Conservation (phyloP, 495 filamentous ascomycete genomes). For the Aspergillus saccharolyticus region DNA sequence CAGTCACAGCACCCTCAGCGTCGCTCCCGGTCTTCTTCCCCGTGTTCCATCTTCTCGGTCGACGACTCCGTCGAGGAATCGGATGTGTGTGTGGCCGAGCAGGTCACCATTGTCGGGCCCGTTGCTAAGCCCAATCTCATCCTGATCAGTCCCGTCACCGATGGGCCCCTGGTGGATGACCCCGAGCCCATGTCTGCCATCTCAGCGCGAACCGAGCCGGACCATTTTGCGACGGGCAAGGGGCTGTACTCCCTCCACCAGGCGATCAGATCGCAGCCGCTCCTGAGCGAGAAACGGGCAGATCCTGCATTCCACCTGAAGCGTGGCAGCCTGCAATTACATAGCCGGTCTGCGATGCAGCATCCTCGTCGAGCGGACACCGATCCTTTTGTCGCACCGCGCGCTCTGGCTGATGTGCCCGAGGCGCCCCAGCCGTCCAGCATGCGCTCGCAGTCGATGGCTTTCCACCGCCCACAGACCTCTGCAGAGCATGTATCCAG, state of each 20-base stretch:
- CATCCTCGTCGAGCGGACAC: constrained; percentile 8
- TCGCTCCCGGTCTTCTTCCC: constrained; percentile 27
- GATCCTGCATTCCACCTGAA: background rate
- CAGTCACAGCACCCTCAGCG: constrained; percentile 18
- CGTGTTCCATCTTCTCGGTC: constrained; percentile 23
- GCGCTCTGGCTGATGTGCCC: constrained; percentile 26
- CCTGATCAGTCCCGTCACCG: constrained; percentile 30
- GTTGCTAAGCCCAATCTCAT: constrained; percentile 33
- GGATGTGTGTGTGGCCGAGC: constrained; percentile 35
- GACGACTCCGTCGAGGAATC: constrained; percentile 12
- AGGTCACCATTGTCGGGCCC: constrained; percentile 34
- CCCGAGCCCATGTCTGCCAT: constrained; percentile 1
- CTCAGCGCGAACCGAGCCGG: constrained; percentile 3
- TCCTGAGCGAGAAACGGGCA: constrained; percentile 7
- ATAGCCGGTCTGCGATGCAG: constrained; percentile 7
- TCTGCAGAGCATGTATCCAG: constrained; percentile 19
- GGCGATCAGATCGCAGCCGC: constrained; percentile 14
- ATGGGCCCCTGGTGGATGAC: constrained; percentile 8
- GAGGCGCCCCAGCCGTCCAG: constrained; percentile 16
- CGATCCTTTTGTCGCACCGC: constrained; percentile 15
- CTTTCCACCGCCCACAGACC: constrained; percentile 25
- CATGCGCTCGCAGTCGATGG: constrained; percentile 18
- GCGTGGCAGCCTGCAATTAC: constrained; percentile 9
- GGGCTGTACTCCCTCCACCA: constrained; percentile 7
- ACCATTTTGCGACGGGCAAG: background rate